Evolutionary conservation across 108 stramenopile genomes (phyloP).

Genomic region (Seminavis robusta): DNA sequence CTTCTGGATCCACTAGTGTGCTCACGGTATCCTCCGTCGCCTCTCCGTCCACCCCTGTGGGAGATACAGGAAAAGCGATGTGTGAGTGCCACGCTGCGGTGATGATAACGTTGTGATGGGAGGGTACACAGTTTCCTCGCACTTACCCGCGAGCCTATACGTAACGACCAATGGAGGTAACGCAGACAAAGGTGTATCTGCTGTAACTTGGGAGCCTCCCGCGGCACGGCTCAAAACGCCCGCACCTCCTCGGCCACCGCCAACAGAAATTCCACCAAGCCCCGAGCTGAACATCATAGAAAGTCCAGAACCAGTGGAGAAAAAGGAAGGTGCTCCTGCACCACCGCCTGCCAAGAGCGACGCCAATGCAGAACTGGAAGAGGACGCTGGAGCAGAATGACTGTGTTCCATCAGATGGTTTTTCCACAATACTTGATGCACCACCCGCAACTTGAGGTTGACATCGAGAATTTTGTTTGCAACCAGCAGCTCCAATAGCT

Average conservation of each 20-base stretch:
- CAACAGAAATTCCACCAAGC: not conserved
- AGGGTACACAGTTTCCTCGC: not conserved
- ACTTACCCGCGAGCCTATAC: no score
- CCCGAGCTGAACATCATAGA: conserved; percentile 63
- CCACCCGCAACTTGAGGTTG: conserved; percentile 68
- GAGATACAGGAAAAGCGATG: not conserved
- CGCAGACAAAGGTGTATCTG: conserved; percentile 35
- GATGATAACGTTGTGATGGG: not conserved
- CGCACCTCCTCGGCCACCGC: conserved; percentile 11
- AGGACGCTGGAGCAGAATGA: not conserved
- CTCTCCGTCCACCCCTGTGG: conserved; percentile 86
- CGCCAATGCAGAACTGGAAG: conserved; percentile 16
- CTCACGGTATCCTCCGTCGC: conserved; percentile 84
- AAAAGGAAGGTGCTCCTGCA: conserved; percentile 23
- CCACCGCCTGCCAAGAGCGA: conserved; percentile 51
- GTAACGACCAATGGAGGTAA: conserved; percentile 76
- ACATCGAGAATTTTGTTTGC: conserved; percentile 84
- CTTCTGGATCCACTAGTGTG: conserved; percentile 72
- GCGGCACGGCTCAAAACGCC: not conserved
- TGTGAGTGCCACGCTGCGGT: not conserved
- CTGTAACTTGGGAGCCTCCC: conserved; percentile 19
- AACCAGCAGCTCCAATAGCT: conserved; percentile 69
- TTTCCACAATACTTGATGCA: conserved; percentile 75
- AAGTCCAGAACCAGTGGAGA: conserved; percentile 52
- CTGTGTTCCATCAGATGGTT: conserved; percentile 47